Evolutionary conservation across 805 yeast species (phyloP).

Genomic region (Myxozyma sirexii): DNA sequence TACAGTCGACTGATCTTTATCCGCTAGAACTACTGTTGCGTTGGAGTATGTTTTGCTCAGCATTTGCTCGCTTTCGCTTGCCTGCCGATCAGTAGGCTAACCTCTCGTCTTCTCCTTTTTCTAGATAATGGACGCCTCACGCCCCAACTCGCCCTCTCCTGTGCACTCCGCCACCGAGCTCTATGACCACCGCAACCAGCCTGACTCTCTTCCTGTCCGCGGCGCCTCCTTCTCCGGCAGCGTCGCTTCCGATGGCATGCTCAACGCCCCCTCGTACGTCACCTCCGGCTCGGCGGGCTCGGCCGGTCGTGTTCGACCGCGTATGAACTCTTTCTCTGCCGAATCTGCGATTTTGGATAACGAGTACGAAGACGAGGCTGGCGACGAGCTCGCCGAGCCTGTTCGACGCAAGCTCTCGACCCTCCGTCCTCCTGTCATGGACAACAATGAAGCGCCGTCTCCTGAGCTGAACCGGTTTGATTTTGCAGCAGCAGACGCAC

Average conservation of each 20-base stretch:
- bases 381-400: constrained; percentile 9
- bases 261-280: not conserved
- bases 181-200: constrained; percentile 55
- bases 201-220: constrained; percentile 48
- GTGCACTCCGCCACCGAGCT: constrained; percentile 39
- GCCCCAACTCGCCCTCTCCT: constrained; percentile 26
- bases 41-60: not conserved
- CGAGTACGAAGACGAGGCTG: constrained; percentile 26
- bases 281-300: constrained; percentile 17
- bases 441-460: not conserved
- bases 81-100: not conserved
- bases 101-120: not conserved
- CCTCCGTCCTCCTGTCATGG: constrained; percentile 1
- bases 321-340: constrained; percentile 12
- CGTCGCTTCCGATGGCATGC: not conserved
- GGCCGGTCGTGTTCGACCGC: constrained; percentile 13
- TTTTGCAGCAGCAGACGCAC: not conserved
- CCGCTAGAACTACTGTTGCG: constrained; percentile 3
- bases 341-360: constrained; percentile 15
- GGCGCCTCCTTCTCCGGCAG: constrained; percentile 28
- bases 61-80: not conserved
- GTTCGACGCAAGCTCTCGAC: constrained; percentile 4
- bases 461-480: not conserved
- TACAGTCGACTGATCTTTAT: constrained; percentile 10
- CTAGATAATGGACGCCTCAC: constrained; percentile 28